These are phyloP conservation scores for Tolypocladium ophioglossoides DNA, from an alignment of 2,329 filamentous ascomycete species.

Conservation along the genomic window DNA sequence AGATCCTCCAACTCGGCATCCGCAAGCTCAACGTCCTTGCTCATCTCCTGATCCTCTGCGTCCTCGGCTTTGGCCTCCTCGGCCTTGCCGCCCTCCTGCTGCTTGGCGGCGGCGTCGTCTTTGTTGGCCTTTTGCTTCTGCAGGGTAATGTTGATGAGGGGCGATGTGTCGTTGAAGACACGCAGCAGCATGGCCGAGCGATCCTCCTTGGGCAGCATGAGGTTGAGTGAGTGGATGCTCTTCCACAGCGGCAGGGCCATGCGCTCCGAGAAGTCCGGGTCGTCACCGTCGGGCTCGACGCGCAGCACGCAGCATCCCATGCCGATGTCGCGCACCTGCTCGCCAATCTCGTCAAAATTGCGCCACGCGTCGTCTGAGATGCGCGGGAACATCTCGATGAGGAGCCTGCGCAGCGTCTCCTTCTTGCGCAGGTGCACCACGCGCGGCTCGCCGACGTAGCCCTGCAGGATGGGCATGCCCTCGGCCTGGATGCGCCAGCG, in stretches of 20 bases:
- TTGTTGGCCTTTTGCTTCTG: conserved; percentile 33
- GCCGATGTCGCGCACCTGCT: conserved; percentile 64
- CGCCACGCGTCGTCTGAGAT: conserved; percentile 65
- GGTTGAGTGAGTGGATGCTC: conserved; percentile 80
- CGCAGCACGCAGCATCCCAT: conserved; percentile 91
- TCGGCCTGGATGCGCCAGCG: conserved; percentile 94
- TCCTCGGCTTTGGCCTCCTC: conserved; percentile 12
- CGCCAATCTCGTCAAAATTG: conserved; percentile 77
- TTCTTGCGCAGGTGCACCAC: conserved; percentile 66
- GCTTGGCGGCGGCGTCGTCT: conserved; percentile 13
- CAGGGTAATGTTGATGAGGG: conserved; percentile 61
- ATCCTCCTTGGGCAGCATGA: conserved; percentile 98
- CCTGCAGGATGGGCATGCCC: conserved; percentile 81
- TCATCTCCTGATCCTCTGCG: conserved; percentile 23
- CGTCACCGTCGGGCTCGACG: conserved; percentile 62
- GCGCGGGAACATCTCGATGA: conserved; percentile 96
- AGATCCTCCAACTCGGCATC: conserved; percentile 25
- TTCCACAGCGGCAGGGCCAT: conserved; percentile 93
- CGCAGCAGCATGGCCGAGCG: conserved; percentile 83
- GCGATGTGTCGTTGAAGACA: conserved; percentile 81
- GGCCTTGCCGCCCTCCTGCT: conserved; percentile 16
- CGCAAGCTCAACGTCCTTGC: conserved; percentile 10
- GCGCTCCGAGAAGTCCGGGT: conserved; percentile 53
- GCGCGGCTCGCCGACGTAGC: conserved; percentile 73
- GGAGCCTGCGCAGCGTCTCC: conserved; percentile 68